These are phyloP conservation scores for Gossypium trilobum DNA, from an alignment of 441 rosid species.

Conservation along the genomic window DNA sequence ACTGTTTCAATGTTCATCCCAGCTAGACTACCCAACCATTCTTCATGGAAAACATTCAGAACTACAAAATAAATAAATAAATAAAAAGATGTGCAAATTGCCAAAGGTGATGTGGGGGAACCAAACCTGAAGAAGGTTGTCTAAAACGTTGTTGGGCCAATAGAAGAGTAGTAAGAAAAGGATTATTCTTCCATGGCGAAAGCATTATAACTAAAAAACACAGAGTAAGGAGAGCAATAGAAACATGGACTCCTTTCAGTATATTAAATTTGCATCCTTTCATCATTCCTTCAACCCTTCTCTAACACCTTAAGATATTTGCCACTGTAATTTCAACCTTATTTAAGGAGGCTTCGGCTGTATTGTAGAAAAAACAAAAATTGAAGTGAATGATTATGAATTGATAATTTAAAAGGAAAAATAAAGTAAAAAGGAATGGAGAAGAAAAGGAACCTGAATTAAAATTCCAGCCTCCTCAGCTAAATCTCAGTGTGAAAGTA, in stretches of 20 bases:
- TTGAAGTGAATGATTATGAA: background rate
- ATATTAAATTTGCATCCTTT: slow-evolving; percentile 29
- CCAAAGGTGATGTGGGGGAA: background rate
- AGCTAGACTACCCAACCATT: background rate
- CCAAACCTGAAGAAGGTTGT: slow-evolving; percentile 41
- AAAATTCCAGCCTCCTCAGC: background rate
- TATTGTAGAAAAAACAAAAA: background rate
- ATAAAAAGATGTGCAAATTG: background rate
- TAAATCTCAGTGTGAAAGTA: background rate
- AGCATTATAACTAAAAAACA: slow-evolving; percentile 30
- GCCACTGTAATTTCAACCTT: background rate
- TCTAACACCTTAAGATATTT: background rate
- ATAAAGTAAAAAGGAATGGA: background rate
- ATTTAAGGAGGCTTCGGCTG: background rate
- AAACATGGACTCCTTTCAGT: slow-evolving; percentile 33
- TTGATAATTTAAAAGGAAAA: background rate
- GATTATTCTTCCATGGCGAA: slow-evolving; percentile 42
- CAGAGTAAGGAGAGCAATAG: slow-evolving; percentile 25
- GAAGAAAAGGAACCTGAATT: background rate
- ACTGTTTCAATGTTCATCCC: background rate
- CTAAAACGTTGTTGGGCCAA: slow-evolving; percentile 30
- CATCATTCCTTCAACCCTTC: slow-evolving; percentile 33
- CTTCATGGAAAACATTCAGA: background rate
- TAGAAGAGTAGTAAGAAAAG: slow-evolving; percentile 24
- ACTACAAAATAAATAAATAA: background rate